Base-by-base conservation (phyloP, 192 early-diverging fungal genomes). In the Coemansia sp. region DNA sequence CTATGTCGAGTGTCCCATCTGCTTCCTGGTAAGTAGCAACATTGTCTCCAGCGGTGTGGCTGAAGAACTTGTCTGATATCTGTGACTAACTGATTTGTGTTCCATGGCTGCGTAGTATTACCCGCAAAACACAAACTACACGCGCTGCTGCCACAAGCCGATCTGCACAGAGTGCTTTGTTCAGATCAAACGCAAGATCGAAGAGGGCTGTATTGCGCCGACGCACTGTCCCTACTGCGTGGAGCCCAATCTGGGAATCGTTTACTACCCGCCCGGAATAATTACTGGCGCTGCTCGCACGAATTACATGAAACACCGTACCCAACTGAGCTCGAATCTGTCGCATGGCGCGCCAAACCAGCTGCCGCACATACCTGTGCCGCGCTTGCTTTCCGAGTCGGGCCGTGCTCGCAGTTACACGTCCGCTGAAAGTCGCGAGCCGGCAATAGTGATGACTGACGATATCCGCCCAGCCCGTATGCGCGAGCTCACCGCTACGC, bases 91-190 rank as follows among this genome's bases (percentile, higher is more conserved):
- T 34, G 46, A 29, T 9, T 56, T 41, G 4, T 35, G 50, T 44
- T 29, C 19, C 39, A 19, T 21, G 33, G 88, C 6, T n/a, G 7
- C 9, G 24, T 63, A 45, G 79, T 95, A 92, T 77, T 97, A 97
- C 70, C 94, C 95, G 17, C 74, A 86, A 63, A 94, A 95, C 80
- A 93, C 94, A 80, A 98, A 98, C 82, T 89, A 92, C 73, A 92
- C 95, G 17, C 81, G 92, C 34, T 98, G 95, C 81, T 98, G 95
- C 83, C 92, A 93, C 73, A 91, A 96, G 70, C 95, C 95, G 8
- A 93, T 98, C 63, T 98, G 95, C 84, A 95, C 95, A 11, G 95
- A 98, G 68, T 98, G 95, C 73, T 98, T 98, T 87, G 90, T 97
- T 46, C 95, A 98, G 85, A 93, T 98, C 61, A 92, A 94, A 72